Conservation (phyloP, 2,329 filamentous ascomycete species). For the Pseudogymnoascus sp. region DNA sequence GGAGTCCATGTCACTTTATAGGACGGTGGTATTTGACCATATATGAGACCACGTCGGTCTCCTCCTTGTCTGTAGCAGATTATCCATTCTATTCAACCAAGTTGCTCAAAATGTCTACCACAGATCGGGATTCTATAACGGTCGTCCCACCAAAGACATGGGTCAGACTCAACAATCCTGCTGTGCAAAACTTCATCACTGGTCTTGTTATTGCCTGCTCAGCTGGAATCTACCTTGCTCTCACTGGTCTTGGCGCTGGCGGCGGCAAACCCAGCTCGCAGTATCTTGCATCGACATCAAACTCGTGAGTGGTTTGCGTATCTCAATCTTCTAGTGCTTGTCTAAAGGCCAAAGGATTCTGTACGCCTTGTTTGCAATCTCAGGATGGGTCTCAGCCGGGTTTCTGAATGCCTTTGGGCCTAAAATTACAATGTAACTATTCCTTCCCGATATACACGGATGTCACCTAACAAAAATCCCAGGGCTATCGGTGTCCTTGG, state of each 20-base stretch:
- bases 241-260: conserved; percentile 15
- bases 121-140: not conserved
- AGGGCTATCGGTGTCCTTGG: conserved; percentile 12
- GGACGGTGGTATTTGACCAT: not conserved
- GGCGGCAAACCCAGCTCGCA: conserved; percentile 15
- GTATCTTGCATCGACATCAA: not conserved
- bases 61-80: not conserved
- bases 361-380: conserved; percentile 13
- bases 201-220: conserved; percentile 13
- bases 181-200: not conserved
- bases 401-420: conserved; percentile 12
- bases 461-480: not conserved
- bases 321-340: not conserved
- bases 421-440: conserved; percentile 7
- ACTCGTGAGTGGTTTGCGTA: not conserved
- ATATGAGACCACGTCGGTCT: not conserved
- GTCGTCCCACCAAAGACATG: not conserved
- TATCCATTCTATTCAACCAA: not conserved
- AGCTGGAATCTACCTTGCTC: conserved; percentile 15
- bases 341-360: not conserved
- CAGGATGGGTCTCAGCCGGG: conserved; percentile 11
- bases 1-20: not conserved
- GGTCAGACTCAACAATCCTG: conserved; percentile 3
- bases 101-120: not conserved
- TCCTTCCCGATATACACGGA: not conserved